phyloP scores from a whole-genome alignment of 139 green algal species.

The Penium margaritaceum region DNA sequence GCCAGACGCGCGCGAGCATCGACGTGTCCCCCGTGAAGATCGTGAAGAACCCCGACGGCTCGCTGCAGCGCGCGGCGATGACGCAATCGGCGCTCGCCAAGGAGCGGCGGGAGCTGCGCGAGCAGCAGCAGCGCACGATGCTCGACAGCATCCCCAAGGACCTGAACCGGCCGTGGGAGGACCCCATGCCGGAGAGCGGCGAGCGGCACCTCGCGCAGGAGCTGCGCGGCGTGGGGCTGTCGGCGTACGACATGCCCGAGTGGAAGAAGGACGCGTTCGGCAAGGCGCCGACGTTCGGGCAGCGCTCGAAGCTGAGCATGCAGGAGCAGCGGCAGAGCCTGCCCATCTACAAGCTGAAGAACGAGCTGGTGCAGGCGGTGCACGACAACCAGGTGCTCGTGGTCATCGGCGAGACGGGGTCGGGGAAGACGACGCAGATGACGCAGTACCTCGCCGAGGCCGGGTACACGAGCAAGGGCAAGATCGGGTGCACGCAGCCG shows the following conservation, averaged over 20 bases:
- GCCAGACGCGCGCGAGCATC: slow-evolving; percentile 54
- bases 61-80: slow-evolving; percentile 92
- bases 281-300: slow-evolving; percentile 82
- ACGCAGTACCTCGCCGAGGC: slow-evolving; percentile 91
- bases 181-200: slow-evolving; percentile 76
- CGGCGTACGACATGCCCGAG: slow-evolving; percentile 52
- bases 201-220: slow-evolving; percentile 68
- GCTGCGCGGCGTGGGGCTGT: slow-evolving; percentile 68
- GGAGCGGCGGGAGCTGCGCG: slow-evolving; percentile 87
- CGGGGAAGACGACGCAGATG: slow-evolving; percentile 94
- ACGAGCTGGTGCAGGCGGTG: slow-evolving; percentile 80
- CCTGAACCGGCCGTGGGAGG: slow-evolving; percentile 87
- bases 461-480: slow-evolving; percentile 65
- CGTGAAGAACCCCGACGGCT: slow-evolving; percentile 95
- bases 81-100: slow-evolving; percentile 84
- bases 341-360: slow-evolving; percentile 87
- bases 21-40: slow-evolving; percentile 93
- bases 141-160: slow-evolving; percentile 67
- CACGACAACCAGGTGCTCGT: slow-evolving; percentile 80
- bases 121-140: slow-evolving; percentile 88
- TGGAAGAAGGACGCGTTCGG: slow-evolving; percentile 70
- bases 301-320: slow-evolving; percentile 69
- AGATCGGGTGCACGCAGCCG: slow-evolving; percentile 89
- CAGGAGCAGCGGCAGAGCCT: slow-evolving; percentile 87
- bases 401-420: slow-evolving; percentile 83